phyloP scores from a whole-genome alignment of 306 rosid species.

The Quercus wislizeni region DNA sequence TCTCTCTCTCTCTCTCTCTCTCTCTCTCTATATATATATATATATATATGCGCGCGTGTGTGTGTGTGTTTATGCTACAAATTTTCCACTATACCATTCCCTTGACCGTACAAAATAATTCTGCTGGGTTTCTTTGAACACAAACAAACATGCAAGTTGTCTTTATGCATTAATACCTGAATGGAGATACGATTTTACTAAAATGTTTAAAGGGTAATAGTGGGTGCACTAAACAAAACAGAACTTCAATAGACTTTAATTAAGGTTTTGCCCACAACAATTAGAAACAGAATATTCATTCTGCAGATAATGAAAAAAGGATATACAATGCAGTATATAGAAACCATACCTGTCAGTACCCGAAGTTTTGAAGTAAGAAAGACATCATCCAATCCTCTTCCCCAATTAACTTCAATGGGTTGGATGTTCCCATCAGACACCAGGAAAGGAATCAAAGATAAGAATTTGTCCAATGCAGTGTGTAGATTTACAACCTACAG shows the following conservation, averaged over 20 bases:
- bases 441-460: conserved; percentile 63
- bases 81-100: too few species aligned
- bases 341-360: conserved; percentile 60
- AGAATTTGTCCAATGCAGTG: conserved; percentile 51
- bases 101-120: too few species aligned
- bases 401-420: conserved; percentile 41
- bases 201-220: not conserved
- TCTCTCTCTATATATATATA: too few species aligned
- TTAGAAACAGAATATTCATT: conserved; percentile 5
- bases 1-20: too few species aligned
- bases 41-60: too few species aligned
- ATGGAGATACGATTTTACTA: too few species aligned
- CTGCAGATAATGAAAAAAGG: not conserved
- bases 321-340: conserved; percentile 5
- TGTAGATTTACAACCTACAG: conserved; percentile 64
- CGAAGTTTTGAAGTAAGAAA: conserved; percentile 57
- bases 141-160: too few species aligned
- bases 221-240: too few species aligned
- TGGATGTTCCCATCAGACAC: conserved; percentile 43
- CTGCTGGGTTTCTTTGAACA: too few species aligned
- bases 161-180: too few species aligned
- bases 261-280: not conserved
- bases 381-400: conserved; percentile 47
- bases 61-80: too few species aligned
- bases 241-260: not conserved